Conservation (phyloP, 208 protist genomes). For the Acanthamoeba lenticulata region DNA sequence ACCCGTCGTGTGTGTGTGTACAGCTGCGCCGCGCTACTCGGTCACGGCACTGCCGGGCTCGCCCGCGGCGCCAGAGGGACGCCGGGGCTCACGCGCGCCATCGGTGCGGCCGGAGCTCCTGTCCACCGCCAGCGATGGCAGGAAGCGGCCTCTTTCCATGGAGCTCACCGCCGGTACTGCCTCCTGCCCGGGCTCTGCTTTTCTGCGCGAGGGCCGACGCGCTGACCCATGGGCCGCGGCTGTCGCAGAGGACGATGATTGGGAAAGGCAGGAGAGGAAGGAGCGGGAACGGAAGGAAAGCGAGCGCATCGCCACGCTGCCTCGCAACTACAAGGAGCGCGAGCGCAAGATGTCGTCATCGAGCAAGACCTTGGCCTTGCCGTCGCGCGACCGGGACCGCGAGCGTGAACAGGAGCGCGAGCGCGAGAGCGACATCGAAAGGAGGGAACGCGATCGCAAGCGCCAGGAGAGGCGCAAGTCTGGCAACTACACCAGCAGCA, state of each 20-base stretch:
- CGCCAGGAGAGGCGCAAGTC: not conserved
- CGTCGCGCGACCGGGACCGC: not conserved
- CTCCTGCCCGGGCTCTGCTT: too few relatives aligned
- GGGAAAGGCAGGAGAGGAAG: not conserved
- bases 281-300: not conserved
- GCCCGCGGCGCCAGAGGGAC: not conserved
- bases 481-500: not conserved
- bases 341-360: not conserved
- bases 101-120: not conserved
- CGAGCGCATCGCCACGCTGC: not conserved
- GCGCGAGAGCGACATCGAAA: not conserved
- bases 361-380: not conserved
- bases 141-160: not conserved
- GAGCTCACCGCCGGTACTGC: not conserved
- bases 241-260: not conserved
- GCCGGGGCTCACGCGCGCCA: not conserved
- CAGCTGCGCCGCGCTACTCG: not conserved
- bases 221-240: too few relatives aligned
- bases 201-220: too few relatives aligned
- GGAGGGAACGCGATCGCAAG: not conserved
- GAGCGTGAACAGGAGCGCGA: not conserved
- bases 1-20: too few relatives aligned
- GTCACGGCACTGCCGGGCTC: not conserved
- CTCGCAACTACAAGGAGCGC: not conserved
- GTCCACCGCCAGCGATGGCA: not conserved